Evolutionary conservation across 352 stramenopile genomes (phyloP).

Genomic region (Phytophthora syringae): DNA sequence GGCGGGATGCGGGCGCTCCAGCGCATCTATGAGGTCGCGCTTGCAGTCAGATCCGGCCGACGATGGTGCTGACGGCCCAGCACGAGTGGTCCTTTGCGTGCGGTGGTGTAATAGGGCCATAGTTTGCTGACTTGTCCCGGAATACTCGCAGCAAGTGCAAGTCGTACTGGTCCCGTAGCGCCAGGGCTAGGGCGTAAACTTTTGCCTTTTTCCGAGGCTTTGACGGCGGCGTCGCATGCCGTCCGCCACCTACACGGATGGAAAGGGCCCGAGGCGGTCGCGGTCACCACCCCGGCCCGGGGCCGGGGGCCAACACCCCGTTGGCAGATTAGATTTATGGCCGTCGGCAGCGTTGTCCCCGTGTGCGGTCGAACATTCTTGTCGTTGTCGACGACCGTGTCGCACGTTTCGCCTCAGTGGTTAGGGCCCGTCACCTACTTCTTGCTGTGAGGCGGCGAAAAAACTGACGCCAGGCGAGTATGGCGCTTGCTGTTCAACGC

Average conservation of each 20-base stretch:
- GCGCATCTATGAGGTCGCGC: conserved; percentile 24
- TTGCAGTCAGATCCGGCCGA: conserved; percentile 14
- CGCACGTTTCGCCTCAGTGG: conserved; percentile 25
- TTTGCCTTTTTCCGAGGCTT: conserved; percentile 13
- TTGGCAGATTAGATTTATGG: too few relatives aligned
- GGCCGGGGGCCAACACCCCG: too few relatives aligned
- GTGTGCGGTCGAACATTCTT: too few relatives aligned
- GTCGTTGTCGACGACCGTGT: conserved; percentile 7
- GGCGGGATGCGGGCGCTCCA: conserved; percentile 25
- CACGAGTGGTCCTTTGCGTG: not conserved
- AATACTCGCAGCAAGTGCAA: conserved; percentile 6
- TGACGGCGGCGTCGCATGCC: conserved; percentile 4
- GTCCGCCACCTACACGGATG: too few relatives aligned
- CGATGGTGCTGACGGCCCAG: conserved; percentile 22
- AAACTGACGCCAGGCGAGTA: conserved; percentile 39
- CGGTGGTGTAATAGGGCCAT: not conserved
- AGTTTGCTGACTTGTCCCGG: conserved; percentile 4
- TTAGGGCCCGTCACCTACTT: conserved; percentile 31
- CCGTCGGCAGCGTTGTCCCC: too few relatives aligned
- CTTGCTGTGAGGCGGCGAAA: conserved; percentile 22
- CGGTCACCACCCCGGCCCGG: too few relatives aligned
- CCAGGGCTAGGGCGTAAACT: conserved; percentile 25
- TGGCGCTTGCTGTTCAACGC: conserved; percentile 31
- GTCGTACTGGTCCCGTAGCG: conserved; percentile 8
- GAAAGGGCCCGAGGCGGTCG: too few relatives aligned